Evolutionary conservation across 192 early-diverging fungal species (phyloP), one percentile per base, ranked within the genome.

Genomic region (Entophlyctis luteolus): DNA sequence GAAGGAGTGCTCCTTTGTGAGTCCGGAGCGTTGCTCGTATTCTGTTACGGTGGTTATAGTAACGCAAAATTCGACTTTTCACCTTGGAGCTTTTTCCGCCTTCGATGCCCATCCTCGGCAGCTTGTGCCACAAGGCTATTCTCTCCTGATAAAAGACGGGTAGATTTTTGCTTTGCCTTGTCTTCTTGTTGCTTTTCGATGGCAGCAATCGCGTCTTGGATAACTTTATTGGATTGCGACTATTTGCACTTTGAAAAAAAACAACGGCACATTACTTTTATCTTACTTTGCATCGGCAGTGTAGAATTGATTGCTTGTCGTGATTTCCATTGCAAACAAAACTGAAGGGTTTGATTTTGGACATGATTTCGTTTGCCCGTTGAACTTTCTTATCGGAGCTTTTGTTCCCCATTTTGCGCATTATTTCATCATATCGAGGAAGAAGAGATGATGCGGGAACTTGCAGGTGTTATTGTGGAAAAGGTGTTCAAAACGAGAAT

Each of bases 361-460:
- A 39, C 55, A 62, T 60, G n/a, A 70, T 37, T 22, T 48, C 58
- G 37, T 62, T 49, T 16, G 55, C 31, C 3, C 68, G 42, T n/a
- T 47, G 12, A 22, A 25, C 16, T 36, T 56, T 27, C 25, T 27
- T 49, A 32, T 62, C 49, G n/a, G 59, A 37, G 25, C 58, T 62
- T 27, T 57, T 60, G 47, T 55, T 70, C 4, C 68, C 59, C 68
- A 70, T 70, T 12, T 49, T 42, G 3, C 68, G 8, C 68, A 70
- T 70, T 20, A 70, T 70, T 55, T 62, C 68, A 33, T 70, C 34
- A 32, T 62, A 70, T 62, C 68, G 67, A 3, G 48, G 67, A 1
- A 69, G 45, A 12, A 60, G 28, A 14, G 67, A 69, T 20, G 67
- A 60, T 10, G 67, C 67, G 4, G 67, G 67, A 34, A 69, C 67